A percentile compares a stretch with the other conserved stretches of the same genome.
phyloP scores from a whole-genome alignment of 2,329 filamentous ascomycete species.

The Cladophialophora carrionii region DNA sequence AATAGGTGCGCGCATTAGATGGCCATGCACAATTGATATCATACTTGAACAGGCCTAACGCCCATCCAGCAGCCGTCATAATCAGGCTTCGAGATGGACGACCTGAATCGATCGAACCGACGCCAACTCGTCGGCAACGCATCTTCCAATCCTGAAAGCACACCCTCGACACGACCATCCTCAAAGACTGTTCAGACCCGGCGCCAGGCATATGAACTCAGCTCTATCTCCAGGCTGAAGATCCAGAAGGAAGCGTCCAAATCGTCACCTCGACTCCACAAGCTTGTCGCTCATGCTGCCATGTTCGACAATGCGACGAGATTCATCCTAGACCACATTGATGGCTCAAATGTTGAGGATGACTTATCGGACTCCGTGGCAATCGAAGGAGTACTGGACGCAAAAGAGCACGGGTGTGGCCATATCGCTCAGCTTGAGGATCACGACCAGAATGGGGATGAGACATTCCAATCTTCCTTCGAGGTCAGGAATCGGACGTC shows the following conservation, averaged over 20 bases:
- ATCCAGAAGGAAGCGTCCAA: constrained; percentile 32
- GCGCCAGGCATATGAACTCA: constrained; percentile 28
- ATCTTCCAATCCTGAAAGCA: neutral
- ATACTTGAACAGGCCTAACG: neutral
- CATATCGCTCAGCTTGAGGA: constrained; percentile 11
- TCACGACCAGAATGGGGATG: constrained; percentile 7
- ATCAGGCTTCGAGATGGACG: neutral
- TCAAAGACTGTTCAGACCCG: neutral
- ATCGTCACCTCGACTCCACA: constrained; percentile 25
- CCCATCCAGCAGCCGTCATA: neutral
- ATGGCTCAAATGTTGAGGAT: constrained; percentile 7
- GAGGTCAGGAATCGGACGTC: neutral
- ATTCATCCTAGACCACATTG: constrained; percentile 24
- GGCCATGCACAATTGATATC: neutral
- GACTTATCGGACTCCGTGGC: neutral
- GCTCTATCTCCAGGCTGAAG: constrained; percentile 25
- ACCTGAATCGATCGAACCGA: neutral
- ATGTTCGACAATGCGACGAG: constrained; percentile 29
- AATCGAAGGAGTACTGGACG: neutral
- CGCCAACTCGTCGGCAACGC: neutral
- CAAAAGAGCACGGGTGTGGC: constrained; percentile 1
- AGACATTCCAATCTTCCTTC: neutral
- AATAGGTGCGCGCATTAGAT: neutral
- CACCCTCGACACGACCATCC: neutral
- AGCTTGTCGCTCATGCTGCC: constrained; percentile 28